These are phyloP conservation scores for Taxillus chinensis DNA, from an alignment of 164 flowering plant genomes.

Conservation along the genomic window DNA sequence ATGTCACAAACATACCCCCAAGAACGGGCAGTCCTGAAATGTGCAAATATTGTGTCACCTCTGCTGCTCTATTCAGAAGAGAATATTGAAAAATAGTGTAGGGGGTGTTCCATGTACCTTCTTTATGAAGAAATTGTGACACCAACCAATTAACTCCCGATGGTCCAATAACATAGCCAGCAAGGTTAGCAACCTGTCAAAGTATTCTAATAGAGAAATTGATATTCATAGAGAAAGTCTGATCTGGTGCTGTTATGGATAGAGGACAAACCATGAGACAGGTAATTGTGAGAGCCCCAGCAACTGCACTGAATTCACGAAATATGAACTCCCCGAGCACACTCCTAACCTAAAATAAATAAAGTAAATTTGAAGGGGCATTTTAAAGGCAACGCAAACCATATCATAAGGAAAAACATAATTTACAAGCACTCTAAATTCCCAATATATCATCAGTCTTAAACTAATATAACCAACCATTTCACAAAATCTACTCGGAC, in stretches of 20 bases:
- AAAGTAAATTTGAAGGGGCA: background rate
- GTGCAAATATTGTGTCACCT: slow-evolving; percentile 7
- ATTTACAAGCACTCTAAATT: too few relatives aligned
- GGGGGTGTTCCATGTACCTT: slow-evolving; percentile 34
- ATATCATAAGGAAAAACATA: too few relatives aligned
- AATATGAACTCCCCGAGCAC: slow-evolving; percentile 39
- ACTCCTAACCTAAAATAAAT: slow-evolving; percentile 47
- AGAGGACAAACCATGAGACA: slow-evolving; percentile 75
- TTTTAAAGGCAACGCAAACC: too few relatives aligned
- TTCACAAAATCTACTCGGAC: too few relatives aligned
- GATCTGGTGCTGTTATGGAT: background rate
- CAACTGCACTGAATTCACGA: slow-evolving; percentile 72
- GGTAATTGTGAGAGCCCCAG: slow-evolving; percentile 89
- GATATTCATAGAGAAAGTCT: too few relatives aligned
- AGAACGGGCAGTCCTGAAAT: slow-evolving; percentile 61
- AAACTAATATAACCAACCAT: too few relatives aligned
- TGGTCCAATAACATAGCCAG: slow-evolving; percentile 88
- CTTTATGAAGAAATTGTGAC: slow-evolving; percentile 49
- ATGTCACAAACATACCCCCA: slow-evolving; percentile 59
- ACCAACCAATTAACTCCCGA: slow-evolving; percentile 71
- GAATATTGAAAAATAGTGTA: background rate
- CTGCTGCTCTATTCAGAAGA: background rate
- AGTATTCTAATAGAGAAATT: too few relatives aligned
- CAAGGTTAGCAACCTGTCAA: slow-evolving; percentile 76
- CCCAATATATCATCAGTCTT: too few relatives aligned